phyloP scores from a whole-genome alignment of 108 stramenopile genomes.

The Poteriospumella lacustris region DNA sequence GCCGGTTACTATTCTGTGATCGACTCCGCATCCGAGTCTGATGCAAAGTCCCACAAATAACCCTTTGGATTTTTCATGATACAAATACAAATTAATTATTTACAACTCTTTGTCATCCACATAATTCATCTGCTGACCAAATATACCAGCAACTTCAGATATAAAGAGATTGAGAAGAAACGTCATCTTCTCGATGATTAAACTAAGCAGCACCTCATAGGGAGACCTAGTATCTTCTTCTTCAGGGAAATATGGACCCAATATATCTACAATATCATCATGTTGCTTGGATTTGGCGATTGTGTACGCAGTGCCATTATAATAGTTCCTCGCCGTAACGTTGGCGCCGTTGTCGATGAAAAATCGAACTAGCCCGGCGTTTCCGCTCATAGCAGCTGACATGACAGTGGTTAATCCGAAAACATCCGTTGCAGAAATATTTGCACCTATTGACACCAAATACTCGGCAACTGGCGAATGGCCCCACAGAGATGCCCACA shows the following conservation, averaged over 20 bases:
- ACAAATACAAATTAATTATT: too few relatives aligned
- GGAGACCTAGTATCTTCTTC: neutral
- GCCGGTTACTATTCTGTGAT: conserved; percentile 17
- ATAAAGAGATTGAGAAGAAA: too few relatives aligned
- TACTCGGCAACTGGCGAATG: neutral
- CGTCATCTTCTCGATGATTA: too few relatives aligned
- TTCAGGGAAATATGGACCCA: neutral
- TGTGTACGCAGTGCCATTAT: neutral
- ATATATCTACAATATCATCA: neutral
- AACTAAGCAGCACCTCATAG: neutral
- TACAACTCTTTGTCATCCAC: too few relatives aligned
- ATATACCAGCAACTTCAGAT: too few relatives aligned
- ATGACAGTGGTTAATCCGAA: neutral
- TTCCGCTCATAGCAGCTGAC: neutral
- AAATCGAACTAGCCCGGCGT: neutral
- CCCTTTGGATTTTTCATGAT: too few relatives aligned
- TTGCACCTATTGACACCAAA: neutral
- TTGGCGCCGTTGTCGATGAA: neutral
- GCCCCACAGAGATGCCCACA: neutral
- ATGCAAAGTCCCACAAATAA: conserved; percentile 24
- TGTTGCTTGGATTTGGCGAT: neutral
- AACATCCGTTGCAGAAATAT: neutral
- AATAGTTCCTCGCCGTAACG: neutral
- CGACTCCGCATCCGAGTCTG: neutral
- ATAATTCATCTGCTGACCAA: too few relatives aligned